These are phyloP conservation scores for Paspalum vaginatum DNA, from an alignment of 176 grass and related monocot species.

Conservation along the genomic window DNA sequence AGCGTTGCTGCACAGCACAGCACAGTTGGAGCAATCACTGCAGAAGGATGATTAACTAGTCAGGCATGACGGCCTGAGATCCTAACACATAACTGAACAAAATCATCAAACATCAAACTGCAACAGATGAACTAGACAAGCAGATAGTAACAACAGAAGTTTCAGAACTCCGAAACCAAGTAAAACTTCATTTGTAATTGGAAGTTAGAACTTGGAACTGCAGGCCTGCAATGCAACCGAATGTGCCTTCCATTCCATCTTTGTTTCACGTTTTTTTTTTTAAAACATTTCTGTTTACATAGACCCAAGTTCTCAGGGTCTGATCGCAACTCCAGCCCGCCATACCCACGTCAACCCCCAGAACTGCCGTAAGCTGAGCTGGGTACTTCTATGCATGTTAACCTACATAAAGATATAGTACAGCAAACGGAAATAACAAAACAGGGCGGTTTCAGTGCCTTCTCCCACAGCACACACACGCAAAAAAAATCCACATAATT, in stretches of 20 bases:
- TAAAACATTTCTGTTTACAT: background rate
- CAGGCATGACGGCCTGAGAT: background rate
- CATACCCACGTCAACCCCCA: background rate
- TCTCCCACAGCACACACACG: background rate
- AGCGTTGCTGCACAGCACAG: too few relatives aligned
- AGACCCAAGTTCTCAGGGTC: background rate
- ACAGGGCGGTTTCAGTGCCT: background rate
- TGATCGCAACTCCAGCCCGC: background rate
- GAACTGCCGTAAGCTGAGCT: background rate
- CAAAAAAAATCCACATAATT: background rate
- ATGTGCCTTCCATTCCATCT: too few relatives aligned
- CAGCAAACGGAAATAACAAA: background rate
- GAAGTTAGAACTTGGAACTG: too few relatives aligned
- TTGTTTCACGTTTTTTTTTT: too few relatives aligned
- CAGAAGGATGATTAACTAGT: too few relatives aligned
- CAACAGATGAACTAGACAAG: background rate
- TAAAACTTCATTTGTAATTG: background rate
- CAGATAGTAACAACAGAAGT: background rate
- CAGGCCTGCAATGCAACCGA: background rate
- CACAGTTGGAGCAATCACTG: too few relatives aligned
- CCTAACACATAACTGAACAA: background rate
- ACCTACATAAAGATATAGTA: background rate
- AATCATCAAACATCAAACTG: background rate
- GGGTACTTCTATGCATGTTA: background rate
- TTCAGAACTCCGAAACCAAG: background rate